Conservation (phyloP, 768 basidiomycete species). For the Boletus rubroflammeus region DNA sequence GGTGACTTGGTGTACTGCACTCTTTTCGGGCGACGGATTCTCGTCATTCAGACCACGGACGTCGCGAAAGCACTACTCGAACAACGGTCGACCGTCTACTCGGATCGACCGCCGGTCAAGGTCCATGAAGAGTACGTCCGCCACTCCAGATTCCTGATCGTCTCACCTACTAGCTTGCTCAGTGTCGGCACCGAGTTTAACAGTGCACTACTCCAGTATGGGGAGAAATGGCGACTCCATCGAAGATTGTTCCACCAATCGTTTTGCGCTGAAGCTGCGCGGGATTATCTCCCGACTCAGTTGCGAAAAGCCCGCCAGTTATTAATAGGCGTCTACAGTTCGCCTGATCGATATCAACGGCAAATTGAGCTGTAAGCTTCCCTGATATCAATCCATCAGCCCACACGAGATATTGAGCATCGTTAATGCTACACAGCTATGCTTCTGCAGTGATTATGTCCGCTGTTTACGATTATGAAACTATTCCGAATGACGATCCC, state of each 20-base stretch:
- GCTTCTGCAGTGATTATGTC: constrained; percentile 33
- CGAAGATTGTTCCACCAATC: constrained; percentile 33
- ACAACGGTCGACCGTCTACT: constrained; percentile 35
- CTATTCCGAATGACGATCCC: constrained; percentile 25
- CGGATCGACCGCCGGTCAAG: constrained; percentile 35
- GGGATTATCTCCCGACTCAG: constrained; percentile 24
- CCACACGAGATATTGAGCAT: constrained; percentile 1
- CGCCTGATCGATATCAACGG: constrained; percentile 25
- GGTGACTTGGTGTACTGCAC: constrained; percentile 32
- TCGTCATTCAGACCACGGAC: constrained; percentile 32
- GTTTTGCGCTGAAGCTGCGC: constrained; percentile 27
- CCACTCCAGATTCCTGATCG: not conserved
- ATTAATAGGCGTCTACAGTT: constrained; percentile 18
- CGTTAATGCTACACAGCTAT: constrained; percentile 20
- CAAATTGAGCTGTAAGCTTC: constrained; percentile 31
- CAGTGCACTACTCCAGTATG: constrained; percentile 29
- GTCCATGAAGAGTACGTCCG: constrained; percentile 22
- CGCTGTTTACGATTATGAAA: constrained; percentile 33
- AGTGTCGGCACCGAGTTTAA: constrained; percentile 32
- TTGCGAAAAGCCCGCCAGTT: constrained; percentile 29
- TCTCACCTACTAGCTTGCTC: constrained; percentile 1
- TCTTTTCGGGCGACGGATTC: constrained; percentile 31
- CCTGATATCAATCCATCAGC: not conserved
- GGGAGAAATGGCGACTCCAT: constrained; percentile 31
- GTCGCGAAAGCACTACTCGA: constrained; percentile 36